Evolutionary conservation across 768 basidiomycete species (phyloP), one percentile per base, ranked within the genome.

Genomic region (Floccularia luteovirens): DNA sequence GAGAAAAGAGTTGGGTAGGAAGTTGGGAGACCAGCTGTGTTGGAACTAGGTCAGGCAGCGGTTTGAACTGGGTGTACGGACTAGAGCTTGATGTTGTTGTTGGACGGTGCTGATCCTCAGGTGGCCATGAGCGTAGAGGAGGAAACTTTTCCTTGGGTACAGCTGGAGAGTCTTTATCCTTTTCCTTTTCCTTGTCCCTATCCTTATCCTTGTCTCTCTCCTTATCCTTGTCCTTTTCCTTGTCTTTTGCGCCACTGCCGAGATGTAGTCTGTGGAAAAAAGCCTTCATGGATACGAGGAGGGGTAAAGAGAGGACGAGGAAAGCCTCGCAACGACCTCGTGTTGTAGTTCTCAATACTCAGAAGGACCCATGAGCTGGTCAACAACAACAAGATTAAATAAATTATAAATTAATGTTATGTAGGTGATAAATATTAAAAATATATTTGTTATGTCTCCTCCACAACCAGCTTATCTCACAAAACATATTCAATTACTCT

Each of bases 201-300:
- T n/a, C n/a, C n/a, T n/a, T n/a, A n/a, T n/a, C n/a, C n/a, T n/a
- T n/a, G n/a, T n/a, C n/a, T n/a, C n/a, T n/a, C n/a, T n/a, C n/a
- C n/a, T n/a, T 44, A 32, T 75, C 72, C 57, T 44, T 53, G 35
- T 76, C 75, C 52, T 68, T 75, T 53, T 81, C 76, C 62, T 76
- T 84, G 52, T 82, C 75, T 60, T 79, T 83, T 54, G 69, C 61
- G 49, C 72, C 74, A 38, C 70, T 72, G 41, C 76, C 75, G 51
- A 79, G 61, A 55, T 86, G 85, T 50, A 90, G 65, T 54, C 86
- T 77, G 56, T 75, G 74, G 60, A 90, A 75, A 51, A 90, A 82
- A 31, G 88, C 87, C 72, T 88, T 90, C 87, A 90, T 90, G 59
- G 59, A 45, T 33, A 41, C 30, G 34, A 43, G 45, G 36, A 41